Evolutionary conservation across 1,139 yeast genomes (phyloP).

Genomic region (Yamadazyma spencermartinsiae): DNA sequence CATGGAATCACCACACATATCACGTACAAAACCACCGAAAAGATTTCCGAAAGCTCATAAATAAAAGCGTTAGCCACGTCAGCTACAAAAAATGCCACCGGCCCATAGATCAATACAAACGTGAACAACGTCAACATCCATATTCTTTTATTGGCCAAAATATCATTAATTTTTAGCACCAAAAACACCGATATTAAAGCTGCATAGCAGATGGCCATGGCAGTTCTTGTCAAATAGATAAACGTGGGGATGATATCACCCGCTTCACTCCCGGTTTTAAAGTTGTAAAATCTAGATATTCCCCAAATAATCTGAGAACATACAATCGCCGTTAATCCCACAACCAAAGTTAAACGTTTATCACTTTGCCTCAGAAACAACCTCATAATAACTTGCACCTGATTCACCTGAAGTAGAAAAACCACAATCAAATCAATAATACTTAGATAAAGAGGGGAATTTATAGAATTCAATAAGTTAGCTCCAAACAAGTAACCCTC

Average conservation of each 20-base stretch:
- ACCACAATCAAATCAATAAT: slow-evolving; percentile 65
- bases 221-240: slow-evolving; percentile 73
- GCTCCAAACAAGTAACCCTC: slow-evolving; percentile 59
- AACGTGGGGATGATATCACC: slow-evolving; percentile 74
- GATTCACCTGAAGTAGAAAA: slow-evolving; percentile 64
- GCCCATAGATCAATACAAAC: slow-evolving; percentile 58
- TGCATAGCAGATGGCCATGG: slow-evolving; percentile 71
- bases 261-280: slow-evolving; percentile 39
- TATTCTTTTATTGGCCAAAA: slow-evolving; percentile 49
- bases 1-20: slow-evolving; percentile 76
- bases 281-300: slow-evolving; percentile 52
- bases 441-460: slow-evolving; percentile 49
- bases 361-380: slow-evolving; percentile 71
- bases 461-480: slow-evolving; percentile 47
- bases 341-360: slow-evolving; percentile 60
- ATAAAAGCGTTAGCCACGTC: slow-evolving; percentile 76
- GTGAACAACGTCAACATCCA: slow-evolving; percentile 62
- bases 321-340: slow-evolving; percentile 60
- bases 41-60: slow-evolving; percentile 68
- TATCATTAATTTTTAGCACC: slow-evolving; percentile 53
- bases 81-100: slow-evolving; percentile 74
- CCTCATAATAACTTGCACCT: slow-evolving; percentile 75
- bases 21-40: slow-evolving; percentile 71
- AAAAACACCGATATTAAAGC: slow-evolving; percentile 63
- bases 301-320: slow-evolving; percentile 72